These are phyloP conservation scores for Moringa oleifera DNA, from an alignment of 345 rosid genomes.

Conservation along the genomic window DNA sequence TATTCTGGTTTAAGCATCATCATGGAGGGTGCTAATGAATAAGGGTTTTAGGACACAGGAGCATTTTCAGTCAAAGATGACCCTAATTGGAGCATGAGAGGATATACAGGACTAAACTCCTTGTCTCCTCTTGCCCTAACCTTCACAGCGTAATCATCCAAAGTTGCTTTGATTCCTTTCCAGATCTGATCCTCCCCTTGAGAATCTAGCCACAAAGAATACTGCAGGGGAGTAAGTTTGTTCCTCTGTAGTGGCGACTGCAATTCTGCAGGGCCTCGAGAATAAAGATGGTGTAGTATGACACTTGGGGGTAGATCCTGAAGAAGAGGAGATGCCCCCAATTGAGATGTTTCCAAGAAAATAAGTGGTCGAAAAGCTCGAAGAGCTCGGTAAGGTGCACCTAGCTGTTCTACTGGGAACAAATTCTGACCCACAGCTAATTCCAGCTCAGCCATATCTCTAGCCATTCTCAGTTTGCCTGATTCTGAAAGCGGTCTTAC, in stretches of 20 bases:
- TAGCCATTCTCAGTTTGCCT: conserved; percentile 93
- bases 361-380: conserved; percentile 90
- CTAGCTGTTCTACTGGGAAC: conserved; percentile 96
- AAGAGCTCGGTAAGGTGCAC: conserved; percentile 91
- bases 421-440: conserved; percentile 88
- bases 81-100: conserved; percentile 85
- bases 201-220: conserved; percentile 92
- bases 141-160: conserved; percentile 83
- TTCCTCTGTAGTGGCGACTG: conserved; percentile 88
- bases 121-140: conserved; percentile 90
- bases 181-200: conserved; percentile 97
- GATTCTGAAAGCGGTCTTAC: conserved; percentile 97
- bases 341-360: conserved; percentile 85
- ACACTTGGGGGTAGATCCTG: conserved; percentile 87
- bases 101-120: conserved; percentile 95
- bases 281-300: conserved; percentile 86
- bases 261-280: conserved; percentile 87
- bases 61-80: conserved; percentile 54
- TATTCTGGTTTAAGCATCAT: neutral
- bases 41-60: conserved; percentile 16
- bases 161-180: conserved; percentile 92
- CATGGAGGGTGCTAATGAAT: neutral
- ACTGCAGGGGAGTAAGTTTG: conserved; percentile 70
- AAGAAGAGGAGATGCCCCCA: conserved; percentile 77
- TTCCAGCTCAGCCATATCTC: conserved; percentile 99